Evolutionary conservation across 2,329 filamentous ascomycete genomes (phyloP).

Genomic region (Fusarium ramigenum): DNA sequence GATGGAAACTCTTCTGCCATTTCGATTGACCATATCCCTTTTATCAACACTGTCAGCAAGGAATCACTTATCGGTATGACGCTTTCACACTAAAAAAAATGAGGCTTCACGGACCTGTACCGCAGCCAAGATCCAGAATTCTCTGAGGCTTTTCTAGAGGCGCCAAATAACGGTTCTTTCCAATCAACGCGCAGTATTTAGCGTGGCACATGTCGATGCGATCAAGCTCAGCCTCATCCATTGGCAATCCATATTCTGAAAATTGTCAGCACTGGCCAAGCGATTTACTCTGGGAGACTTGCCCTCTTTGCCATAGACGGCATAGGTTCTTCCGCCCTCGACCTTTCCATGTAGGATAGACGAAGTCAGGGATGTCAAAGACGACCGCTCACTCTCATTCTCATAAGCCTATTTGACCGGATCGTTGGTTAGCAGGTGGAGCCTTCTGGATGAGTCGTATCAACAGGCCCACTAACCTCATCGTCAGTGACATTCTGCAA

Average conservation of each 20-base stretch:
- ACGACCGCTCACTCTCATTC: constrained; percentile 30
- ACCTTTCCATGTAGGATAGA: constrained; percentile 39
- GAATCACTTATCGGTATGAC: not conserved
- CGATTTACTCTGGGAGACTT: not conserved
- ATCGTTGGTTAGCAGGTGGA: constrained; percentile 8
- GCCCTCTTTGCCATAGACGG: constrained; percentile 49
- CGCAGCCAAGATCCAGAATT: constrained; percentile 46
- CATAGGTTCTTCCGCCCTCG: constrained; percentile 48
- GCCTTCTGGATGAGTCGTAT: not conserved
- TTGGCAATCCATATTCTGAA: constrained; percentile 52
- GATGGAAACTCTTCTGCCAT: constrained; percentile 49
- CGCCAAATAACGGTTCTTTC: constrained; percentile 39
- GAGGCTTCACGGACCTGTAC: constrained; percentile 36
- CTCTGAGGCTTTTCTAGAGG: constrained; percentile 39
- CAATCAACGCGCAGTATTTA: constrained; percentile 46
- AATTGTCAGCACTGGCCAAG: not conserved
- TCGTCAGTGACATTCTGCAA: constrained; percentile 24
- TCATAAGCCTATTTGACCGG: constrained; percentile 1
- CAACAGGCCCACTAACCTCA: constrained; percentile 24
- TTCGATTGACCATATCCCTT: constrained; percentile 47
- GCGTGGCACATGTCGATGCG: constrained; percentile 53
- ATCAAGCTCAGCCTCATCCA: constrained; percentile 53
- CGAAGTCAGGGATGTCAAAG: constrained; percentile 42
- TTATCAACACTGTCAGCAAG: not conserved
- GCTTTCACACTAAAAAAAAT: accelerated